Conservation (phyloP, 768 basidiomycete species). For the Boletellus sp. region DNA sequence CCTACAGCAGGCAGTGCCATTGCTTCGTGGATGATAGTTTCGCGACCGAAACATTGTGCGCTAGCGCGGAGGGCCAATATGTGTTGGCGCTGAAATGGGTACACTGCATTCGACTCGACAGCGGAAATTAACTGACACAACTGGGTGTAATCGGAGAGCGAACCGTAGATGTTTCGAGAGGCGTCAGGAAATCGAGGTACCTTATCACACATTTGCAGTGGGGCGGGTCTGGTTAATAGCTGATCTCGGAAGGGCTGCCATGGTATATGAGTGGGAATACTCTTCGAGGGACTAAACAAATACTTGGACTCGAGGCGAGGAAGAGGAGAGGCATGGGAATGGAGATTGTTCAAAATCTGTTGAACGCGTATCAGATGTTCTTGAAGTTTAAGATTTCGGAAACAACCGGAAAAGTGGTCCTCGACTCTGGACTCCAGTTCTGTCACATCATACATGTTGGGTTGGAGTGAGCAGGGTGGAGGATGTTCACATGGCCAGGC, state of each 20-base stretch:
- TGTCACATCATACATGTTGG: neutral
- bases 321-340: neutral
- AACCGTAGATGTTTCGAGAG: neutral
- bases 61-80: neutral
- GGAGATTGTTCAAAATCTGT: neutral
- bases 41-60: neutral
- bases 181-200: neutral
- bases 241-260: neutral
- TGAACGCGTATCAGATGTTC: too few relatives aligned
- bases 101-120: neutral
- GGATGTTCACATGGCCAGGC: neutral
- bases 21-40: neutral
- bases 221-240: slow-evolving; percentile 3
- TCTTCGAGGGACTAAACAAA: neutral
- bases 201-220: neutral
- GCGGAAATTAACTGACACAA: neutral
- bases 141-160: neutral
- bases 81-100: neutral
- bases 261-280: neutral
- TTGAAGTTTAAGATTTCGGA: neutral
- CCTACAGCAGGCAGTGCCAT: neutral
- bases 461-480: slow-evolving; percentile 1
- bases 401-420: neutral
- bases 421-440: neutral
- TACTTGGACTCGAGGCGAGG: too few relatives aligned